These are phyloP conservation scores for Erysimum cheiranthoides DNA, from an alignment of 345 rosid genomes.

Conservation along the genomic window DNA sequence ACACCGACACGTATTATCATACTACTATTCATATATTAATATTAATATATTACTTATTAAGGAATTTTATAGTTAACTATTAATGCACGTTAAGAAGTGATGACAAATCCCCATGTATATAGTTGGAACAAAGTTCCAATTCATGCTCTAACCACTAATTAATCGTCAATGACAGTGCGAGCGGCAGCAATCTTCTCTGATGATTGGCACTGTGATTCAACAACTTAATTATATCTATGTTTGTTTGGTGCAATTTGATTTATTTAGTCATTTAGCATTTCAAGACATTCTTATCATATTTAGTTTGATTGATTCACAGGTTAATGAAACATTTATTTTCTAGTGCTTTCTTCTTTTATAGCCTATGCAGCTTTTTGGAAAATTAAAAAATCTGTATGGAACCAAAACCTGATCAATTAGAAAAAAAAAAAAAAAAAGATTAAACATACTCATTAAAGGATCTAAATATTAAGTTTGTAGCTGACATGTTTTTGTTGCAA, in stretches of 20 bases:
- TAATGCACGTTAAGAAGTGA: slow-evolving; percentile 23
- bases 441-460: background rate
- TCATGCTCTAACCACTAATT: slow-evolving; percentile 32
- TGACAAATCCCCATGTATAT: slow-evolving; percentile 28
- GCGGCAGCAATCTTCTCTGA: slow-evolving; percentile 27
- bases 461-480: background rate
- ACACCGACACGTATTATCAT: slow-evolving; percentile 41
- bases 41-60: background rate
- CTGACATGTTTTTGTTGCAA: background rate
- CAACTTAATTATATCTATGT: background rate
- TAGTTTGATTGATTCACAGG: background rate
- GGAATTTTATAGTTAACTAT: slow-evolving; percentile 27
- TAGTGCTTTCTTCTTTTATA: background rate
- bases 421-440: background rate
- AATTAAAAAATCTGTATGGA: background rate
- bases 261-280: slow-evolving; percentile 9
- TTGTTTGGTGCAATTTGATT: slow-evolving; percentile 13
- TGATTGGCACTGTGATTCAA: slow-evolving; percentile 35
- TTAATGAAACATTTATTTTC: background rate
- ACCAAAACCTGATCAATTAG: background rate
- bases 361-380: background rate
- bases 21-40: background rate
- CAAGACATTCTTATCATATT: slow-evolving; percentile 35
- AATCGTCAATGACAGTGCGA: slow-evolving; percentile 38
- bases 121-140: slow-evolving; percentile 35